Base-by-base conservation (phyloP, 345 rosid genomes). In the Carallia brachiata region DNA sequence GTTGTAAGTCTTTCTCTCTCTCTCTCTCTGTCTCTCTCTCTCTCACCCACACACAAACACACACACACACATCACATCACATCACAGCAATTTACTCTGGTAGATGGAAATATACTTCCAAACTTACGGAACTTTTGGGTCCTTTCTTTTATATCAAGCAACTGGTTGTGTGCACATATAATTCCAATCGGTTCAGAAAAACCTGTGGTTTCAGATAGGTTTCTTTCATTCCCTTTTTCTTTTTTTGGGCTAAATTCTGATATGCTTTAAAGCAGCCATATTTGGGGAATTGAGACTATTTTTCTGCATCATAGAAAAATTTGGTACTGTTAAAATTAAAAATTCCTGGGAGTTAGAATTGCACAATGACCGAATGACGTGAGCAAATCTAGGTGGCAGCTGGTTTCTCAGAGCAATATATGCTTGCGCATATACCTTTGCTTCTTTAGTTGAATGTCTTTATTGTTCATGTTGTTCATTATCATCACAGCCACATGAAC, bases 1-100 rank as follows among this genome's bases (percentile, higher is more conserved):
- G 97, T 95, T 78, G 99, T 91, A 83, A 83, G 90, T 57, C 69
- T 73, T 44, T 40, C 47, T 36, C 36, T 63, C 37, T 50, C 12
- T 23, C 44, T n/a, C 57, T 19, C n/a, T n/a, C n/a, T n/a, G n/a
- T n/a, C n/a, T n/a, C 36, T 28, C 7, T 52, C 23, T 6, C 39
- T 6, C 50, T 23, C 23, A 23, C 23, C 23, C 23, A 23, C 23
- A 2, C 50, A 2, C 50, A 2, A 0, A 7, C 47, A 40, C 13
- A 40, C 5, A 12, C 50, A 44, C 16, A 44, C 50, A 44, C 16
- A 44, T 13, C 50, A 44, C 23, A 23, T 23, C 23, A 23, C 50
- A 12, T 44, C 12, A 44, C 50, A 44, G 50, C 50, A 44, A 44
- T 44, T 12, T 44, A 4, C 50, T 44, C 50, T 44, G 50, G 12